Conservation (phyloP, 1,284 basidiomycete species). For the Neonothopanus nambi region DNA sequence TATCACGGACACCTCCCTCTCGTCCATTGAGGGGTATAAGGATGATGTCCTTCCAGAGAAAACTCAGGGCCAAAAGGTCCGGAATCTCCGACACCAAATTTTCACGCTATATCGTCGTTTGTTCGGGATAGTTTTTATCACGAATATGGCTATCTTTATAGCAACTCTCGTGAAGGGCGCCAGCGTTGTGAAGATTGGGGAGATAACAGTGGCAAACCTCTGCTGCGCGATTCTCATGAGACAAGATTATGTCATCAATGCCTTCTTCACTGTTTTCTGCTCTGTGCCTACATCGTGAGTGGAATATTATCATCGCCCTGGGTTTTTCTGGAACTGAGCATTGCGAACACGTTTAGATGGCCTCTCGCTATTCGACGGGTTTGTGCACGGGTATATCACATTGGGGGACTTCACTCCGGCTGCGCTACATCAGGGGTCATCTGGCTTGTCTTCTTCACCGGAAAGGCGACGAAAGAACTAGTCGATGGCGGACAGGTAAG, state of each 20-base stretch:
- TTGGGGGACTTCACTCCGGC: conserved; percentile 60
- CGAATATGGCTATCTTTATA: conserved; percentile 55
- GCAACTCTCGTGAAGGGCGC: conserved; percentile 40
- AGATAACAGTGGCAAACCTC: conserved; percentile 52
- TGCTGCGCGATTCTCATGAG: conserved; percentile 61
- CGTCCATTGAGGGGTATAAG: conserved; percentile 47
- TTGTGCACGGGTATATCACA: conserved; percentile 57
- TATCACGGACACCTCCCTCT: too few relatives aligned
- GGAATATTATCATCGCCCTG: not conserved
- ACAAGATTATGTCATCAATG: conserved; percentile 61
- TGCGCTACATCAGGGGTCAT: conserved; percentile 53
- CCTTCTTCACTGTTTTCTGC: conserved; percentile 53
- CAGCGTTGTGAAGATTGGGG: conserved; percentile 47
- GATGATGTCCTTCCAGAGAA: conserved; percentile 53
- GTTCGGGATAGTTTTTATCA: conserved; percentile 56
- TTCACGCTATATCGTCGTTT: conserved; percentile 58
- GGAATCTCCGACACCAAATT: conserved; percentile 54
- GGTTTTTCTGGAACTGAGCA: conserved; percentile 12
- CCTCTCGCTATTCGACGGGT: conserved; percentile 53
- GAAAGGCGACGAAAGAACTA: conserved; percentile 53
- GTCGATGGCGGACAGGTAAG: conserved; percentile 21
- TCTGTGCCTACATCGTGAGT: conserved; percentile 49
- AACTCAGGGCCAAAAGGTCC: conserved; percentile 43
- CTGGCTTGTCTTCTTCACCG: conserved; percentile 54
- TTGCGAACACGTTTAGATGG: conserved; percentile 41